Evolutionary conservation across 164 flowering plant genomes (phyloP).

Genomic region (Dillenia suffruticosa): DNA sequence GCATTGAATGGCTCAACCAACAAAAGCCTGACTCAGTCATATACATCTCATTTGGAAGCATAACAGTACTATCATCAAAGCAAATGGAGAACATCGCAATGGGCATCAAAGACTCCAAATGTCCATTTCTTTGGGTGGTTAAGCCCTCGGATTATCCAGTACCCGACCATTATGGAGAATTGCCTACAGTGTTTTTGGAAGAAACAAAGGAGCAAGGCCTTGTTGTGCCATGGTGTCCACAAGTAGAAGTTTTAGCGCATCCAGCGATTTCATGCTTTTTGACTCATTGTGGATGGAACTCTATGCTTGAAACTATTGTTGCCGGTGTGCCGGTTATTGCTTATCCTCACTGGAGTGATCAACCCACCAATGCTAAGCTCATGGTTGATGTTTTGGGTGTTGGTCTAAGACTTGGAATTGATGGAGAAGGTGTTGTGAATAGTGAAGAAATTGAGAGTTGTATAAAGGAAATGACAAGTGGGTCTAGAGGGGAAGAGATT

Average conservation of each 20-base stretch:
- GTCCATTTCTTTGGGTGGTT: constrained; percentile 30
- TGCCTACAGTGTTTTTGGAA: constrained; percentile 13
- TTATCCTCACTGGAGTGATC: constrained; percentile 24
- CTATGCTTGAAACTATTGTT: constrained; percentile 16
- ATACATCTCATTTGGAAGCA: constrained; percentile 29
- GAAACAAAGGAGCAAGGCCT: constrained; percentile 18
- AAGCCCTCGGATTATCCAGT: constrained; percentile 8
- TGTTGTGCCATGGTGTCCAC: constrained; percentile 22
- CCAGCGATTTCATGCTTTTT: constrained; percentile 17
- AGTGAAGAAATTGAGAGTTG: constrained; percentile 14
- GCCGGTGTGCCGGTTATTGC: constrained; percentile 20
- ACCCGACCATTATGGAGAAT: neutral
- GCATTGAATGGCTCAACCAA: constrained; percentile 22
- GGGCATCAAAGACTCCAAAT: constrained; percentile 10
- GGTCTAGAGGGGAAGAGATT: constrained; percentile 9
- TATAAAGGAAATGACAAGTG: constrained; percentile 11
- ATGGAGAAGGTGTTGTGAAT: constrained; percentile 3
- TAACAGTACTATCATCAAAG: constrained; percentile 8
- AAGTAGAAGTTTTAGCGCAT: constrained; percentile 11
- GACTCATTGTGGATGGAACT: constrained; percentile 35
- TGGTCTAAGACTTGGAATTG: constrained; percentile 7
- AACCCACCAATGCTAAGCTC: constrained; percentile 18
- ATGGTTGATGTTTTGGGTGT: constrained; percentile 13
- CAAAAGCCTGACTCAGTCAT: constrained; percentile 15
- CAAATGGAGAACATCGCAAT: constrained; percentile 22